Base-by-base conservation (phyloP, 1,284 basidiomycete species). In the Irpex sp. region DNA sequence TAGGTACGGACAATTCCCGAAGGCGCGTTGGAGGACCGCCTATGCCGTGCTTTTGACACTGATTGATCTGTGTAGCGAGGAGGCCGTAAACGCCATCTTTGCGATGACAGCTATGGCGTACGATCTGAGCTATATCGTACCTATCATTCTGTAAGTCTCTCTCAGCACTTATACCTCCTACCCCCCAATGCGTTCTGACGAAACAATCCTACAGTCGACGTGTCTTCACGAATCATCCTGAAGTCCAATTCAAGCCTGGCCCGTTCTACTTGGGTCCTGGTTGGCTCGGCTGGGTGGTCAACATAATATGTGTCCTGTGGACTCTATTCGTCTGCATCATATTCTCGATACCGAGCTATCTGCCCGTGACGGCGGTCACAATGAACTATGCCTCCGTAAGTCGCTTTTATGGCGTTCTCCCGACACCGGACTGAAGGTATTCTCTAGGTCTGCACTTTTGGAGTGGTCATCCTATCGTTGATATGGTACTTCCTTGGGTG, bases 191-290 rank as follows among this genome's bases (percentile, higher is more conserved):
- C 56, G 61, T 53, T 56, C 61, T 37, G 53, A 51, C 55, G 4
- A 2, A 4, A 9, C 61, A 7, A n/a, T n/a, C 1, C 19, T 19
- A 10, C 57, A 78, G 76, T 68, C 84, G 91, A 39, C 81, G 92
- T 60, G 75, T 89, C 60, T 93, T 83, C 74, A 78, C 82, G 61
- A 80, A 88, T 64, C 93, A 96, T 70, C 93, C 93, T 0, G 93
- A 95, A 57, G 88, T 95, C 35, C 78, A 78, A 67, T 94, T 92
- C 80, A 87, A 87, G 71, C 92, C 93, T 0, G 93, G 93, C n/a
- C 93, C 93, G n/a, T 95, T 93, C 77, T 90, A 87, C 72, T 86
- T 94, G 80, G 93, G 93, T 19, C 78, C 84, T 58, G 91, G 91
- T 0, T 67, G 79, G 61, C 72, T 93, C 19, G 91, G 89, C 2